Base-by-base conservation (phyloP, 495 filamentous ascomycete species). In the Daldinia bambusicola region DNA sequence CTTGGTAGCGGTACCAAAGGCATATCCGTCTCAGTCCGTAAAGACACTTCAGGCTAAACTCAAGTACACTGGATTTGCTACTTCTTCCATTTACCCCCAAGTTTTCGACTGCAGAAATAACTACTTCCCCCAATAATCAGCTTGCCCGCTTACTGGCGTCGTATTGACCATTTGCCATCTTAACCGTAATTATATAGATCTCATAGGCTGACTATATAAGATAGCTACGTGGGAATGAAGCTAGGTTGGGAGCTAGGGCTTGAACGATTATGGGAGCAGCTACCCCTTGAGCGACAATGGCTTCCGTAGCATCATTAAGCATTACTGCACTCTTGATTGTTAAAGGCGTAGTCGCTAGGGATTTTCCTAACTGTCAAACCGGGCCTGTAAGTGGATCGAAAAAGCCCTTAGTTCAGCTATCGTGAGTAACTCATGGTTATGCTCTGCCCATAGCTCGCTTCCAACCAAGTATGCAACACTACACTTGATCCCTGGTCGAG, bases 391-490 rank as follows among this genome's bases (percentile, higher is more conserved):
- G 69, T 67, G 48, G 16, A 59, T 26, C 6, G 26, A 16, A 6
- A 6, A 16, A 13, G 8, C 43, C 3, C 41, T 31, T 13, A 37
- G 20, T 2, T 31, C 14, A 9, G 18, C n/a, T 12, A 16, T 16
- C 53, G 12, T 40, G n/a, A 67, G 12, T 41, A 10, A 26, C 40
- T 67, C 3, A 67, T 30, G 6, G 20, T 12, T 9, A 2, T 20
- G 26, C 3, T 26, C 26, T 26, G 26, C 26, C 26, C 3, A 50
- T 20, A 79, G 77, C 72, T 80, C 41, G 62, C 77, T 60, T 83
- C 78, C 26, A 82, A 84, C 45, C 69, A 77, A 63, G 78, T 84
- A 34, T 85, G 83, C 66, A 75, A 84, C 56, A 78, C 77, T 2
- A 76, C 75, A 32, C 70, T 75, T 4, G 72, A 76, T 53, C 78